phyloP scores from a whole-genome alignment of 2,329 filamentous ascomycete genomes.

The Pestalotiopsis sp. region DNA sequence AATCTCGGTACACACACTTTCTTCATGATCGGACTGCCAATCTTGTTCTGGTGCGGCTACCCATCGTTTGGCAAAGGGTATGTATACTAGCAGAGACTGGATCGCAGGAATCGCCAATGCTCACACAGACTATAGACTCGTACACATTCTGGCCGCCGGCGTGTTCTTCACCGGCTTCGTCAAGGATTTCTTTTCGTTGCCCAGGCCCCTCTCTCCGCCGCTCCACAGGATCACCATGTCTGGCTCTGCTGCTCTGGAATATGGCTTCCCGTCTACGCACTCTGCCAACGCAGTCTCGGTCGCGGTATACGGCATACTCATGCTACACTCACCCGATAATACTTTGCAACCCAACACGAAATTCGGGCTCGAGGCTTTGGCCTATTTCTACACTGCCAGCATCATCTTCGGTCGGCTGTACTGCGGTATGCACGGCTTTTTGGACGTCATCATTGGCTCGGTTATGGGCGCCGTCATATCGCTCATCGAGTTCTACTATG shows the following conservation, averaged over 20 bases:
- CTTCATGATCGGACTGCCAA: slow-evolving; percentile 94
- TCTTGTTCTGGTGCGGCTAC: slow-evolving; percentile 96
- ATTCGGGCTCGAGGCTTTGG: slow-evolving; percentile 64
- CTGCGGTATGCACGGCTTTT: slow-evolving; percentile 98
- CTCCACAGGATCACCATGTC: slow-evolving; percentile 97
- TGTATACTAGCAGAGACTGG: slow-evolving; percentile 32
- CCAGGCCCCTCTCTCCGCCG: slow-evolving; percentile 87
- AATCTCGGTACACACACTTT: slow-evolving; percentile 98
- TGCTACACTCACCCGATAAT: slow-evolving; percentile 67
- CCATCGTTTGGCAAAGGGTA: slow-evolving; percentile 85
- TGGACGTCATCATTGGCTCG: slow-evolving; percentile 84
- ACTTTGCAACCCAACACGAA: slow-evolving; percentile 61
- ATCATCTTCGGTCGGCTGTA: slow-evolving; percentile 92
- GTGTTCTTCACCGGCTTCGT: slow-evolving; percentile 90
- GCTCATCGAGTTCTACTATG: slow-evolving; percentile 61
- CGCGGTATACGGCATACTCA: slow-evolving; percentile 77
- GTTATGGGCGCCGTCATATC: slow-evolving; percentile 70
- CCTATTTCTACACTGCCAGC: slow-evolving; percentile 84
- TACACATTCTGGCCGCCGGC: slow-evolving; percentile 76
- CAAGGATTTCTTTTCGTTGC: slow-evolving; percentile 92
- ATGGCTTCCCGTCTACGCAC: slow-evolving; percentile 96
- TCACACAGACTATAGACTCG: slow-evolving; percentile 48
- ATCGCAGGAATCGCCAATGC: neutral
- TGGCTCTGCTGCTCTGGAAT: slow-evolving; percentile 90
- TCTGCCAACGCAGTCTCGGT: slow-evolving; percentile 97